These are phyloP conservation scores for Halophytophthora batemanensis DNA, from an alignment of 352 stramenopile genomes.

Conservation along the genomic window DNA sequence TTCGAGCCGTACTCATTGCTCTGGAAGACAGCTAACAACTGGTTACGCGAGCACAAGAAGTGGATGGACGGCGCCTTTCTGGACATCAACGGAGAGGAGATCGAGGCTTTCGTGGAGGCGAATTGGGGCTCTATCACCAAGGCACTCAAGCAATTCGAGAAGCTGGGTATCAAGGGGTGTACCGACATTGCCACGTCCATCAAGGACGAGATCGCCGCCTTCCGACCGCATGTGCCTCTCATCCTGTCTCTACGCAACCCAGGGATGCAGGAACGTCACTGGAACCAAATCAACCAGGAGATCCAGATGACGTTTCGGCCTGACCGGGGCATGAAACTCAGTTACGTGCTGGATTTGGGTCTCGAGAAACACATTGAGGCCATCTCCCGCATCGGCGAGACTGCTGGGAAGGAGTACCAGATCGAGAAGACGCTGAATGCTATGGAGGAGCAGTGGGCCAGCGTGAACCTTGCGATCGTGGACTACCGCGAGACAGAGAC, in stretches of 20 bases:
- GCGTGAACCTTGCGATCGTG: conserved; percentile 82
- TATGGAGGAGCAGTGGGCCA: conserved; percentile 91
- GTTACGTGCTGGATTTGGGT: conserved; percentile 81
- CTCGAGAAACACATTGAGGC: conserved; percentile 85
- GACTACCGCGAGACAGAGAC: conserved; percentile 92
- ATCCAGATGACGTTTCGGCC: conserved; percentile 83
- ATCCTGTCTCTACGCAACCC: conserved; percentile 88
- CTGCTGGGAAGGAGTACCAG: conserved; percentile 92
- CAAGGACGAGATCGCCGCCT: conserved; percentile 88
- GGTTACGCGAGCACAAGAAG: conserved; percentile 89
- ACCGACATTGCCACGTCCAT: conserved; percentile 86
- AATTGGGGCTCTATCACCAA: conserved; percentile 88
- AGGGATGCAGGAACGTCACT: conserved; percentile 93
- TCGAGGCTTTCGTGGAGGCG: conserved; percentile 87
- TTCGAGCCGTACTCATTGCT: conserved; percentile 95
- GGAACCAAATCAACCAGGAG: conserved; percentile 89
- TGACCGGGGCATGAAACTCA: conserved; percentile 81
- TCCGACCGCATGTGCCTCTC: conserved; percentile 88
- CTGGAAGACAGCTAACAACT: conserved; percentile 91
- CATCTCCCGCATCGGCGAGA: conserved; percentile 91
- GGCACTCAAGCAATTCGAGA: conserved; percentile 92
- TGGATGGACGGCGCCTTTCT: conserved; percentile 92
- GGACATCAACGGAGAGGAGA: conserved; percentile 89
- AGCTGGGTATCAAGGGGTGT: conserved; percentile 81
- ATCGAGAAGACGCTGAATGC: conserved; percentile 92